phyloP scores from a whole-genome alignment of 192 early-diverging fungal genomes.

The Paraglomus occultum region DNA sequence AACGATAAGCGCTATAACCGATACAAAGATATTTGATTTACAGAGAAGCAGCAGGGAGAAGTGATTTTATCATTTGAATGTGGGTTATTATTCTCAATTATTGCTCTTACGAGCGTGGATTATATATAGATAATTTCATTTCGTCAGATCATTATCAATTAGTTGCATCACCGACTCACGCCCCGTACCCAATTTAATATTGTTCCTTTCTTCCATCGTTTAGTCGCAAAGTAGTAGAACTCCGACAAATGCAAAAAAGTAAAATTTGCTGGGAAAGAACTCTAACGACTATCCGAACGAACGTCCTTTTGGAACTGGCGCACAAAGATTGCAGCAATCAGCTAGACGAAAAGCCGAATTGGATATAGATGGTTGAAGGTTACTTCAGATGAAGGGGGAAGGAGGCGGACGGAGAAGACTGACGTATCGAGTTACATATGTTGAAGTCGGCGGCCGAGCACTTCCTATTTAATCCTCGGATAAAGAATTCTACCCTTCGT shows the following conservation, averaged over 20 bases:
- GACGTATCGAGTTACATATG: conserved; percentile 36
- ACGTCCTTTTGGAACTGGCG: conserved; percentile 32
- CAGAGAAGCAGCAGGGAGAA: conserved; percentile 35
- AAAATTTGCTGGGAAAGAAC: conserved; percentile 34
- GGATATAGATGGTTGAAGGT: conserved; percentile 15
- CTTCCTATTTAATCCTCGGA: background rate
- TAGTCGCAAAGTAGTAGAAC: conserved; percentile 29
- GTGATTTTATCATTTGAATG: background rate
- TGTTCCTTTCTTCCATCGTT: background rate
- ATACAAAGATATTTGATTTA: conserved; percentile 31
- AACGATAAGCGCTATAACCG: background rate
- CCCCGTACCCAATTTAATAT: background rate
- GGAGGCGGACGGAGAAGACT: no score
- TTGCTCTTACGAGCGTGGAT: no score
- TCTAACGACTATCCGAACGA: conserved; percentile 30
- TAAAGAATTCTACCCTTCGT: conserved; percentile 7
- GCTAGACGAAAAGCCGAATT: conserved; percentile 23
- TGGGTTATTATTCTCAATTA: no score
- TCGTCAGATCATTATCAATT: background rate
- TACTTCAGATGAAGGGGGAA: conserved; percentile 25
- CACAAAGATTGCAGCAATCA: background rate
- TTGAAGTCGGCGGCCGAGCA: conserved; percentile 25
- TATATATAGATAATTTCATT: no score
- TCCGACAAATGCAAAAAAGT: conserved; percentile 22
- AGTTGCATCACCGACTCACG: background rate